phyloP scores from a whole-genome alignment of 2,329 filamentous ascomycete species.

The Fusarium oligoseptatum region DNA sequence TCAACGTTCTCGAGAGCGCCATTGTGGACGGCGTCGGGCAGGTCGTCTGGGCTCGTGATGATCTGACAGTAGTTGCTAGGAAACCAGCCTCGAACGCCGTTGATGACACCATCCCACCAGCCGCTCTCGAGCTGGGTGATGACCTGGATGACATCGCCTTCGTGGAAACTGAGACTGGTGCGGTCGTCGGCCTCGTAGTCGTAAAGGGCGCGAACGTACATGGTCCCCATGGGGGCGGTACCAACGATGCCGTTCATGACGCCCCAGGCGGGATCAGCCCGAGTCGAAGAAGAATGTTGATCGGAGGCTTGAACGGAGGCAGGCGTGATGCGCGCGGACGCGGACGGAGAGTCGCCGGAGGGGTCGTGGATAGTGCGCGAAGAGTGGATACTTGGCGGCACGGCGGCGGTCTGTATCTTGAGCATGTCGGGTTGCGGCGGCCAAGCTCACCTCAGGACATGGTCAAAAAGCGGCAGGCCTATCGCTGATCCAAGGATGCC shows the following conservation, averaged over 20 bases:
- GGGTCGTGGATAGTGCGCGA: slow-evolving; percentile 48
- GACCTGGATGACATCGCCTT: slow-evolving; percentile 97
- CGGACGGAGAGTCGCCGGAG: slow-evolving; percentile 47
- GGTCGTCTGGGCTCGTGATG: slow-evolving; percentile 81
- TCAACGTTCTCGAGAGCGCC: slow-evolving; percentile 66
- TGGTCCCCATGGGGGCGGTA: slow-evolving; percentile 72
- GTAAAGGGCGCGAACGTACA: slow-evolving; percentile 96
- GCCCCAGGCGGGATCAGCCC: slow-evolving; percentile 46
- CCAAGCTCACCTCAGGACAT: slow-evolving; percentile 53
- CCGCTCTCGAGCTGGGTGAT: slow-evolving; percentile 98
- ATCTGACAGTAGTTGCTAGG: slow-evolving; percentile 98
- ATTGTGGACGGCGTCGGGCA: slow-evolving; percentile 71
- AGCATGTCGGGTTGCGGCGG: slow-evolving; percentile 47
- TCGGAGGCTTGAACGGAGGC: slow-evolving; percentile 45
- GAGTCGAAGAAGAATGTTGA: slow-evolving; percentile 40
- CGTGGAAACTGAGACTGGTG: slow-evolving; percentile 95
- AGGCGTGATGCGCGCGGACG: slow-evolving; percentile 46
- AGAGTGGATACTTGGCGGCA: slow-evolving; percentile 51
- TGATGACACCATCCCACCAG: slow-evolving; percentile 99
- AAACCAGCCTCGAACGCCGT: slow-evolving; percentile 97
- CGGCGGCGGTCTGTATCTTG: slow-evolving; percentile 49
- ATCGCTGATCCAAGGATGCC: slow-evolving; percentile 46
- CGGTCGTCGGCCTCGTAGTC: slow-evolving; percentile 98
- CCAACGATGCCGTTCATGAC: slow-evolving; percentile 73
- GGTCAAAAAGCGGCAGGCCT: slow-evolving; percentile 49